phyloP scores from a whole-genome alignment of 1,139 yeast species.

The Entelexis paramagnoliae region DNA sequence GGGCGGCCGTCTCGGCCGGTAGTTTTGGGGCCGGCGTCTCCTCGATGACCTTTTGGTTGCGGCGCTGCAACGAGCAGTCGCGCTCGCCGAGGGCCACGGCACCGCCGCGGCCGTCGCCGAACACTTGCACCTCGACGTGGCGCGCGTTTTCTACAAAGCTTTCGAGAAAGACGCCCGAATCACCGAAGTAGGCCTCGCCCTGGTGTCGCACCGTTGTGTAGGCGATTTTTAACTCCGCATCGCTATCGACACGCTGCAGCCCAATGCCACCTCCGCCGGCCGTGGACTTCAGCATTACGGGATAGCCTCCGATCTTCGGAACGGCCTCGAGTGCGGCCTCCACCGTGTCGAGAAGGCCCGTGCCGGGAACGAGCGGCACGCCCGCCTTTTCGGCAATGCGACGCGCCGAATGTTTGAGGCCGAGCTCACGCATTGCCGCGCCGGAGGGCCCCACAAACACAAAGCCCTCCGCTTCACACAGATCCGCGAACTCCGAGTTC shows the following conservation, averaged over 20 bases:
- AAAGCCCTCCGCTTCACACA: conserved; percentile 70
- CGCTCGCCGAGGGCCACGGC: conserved; percentile 94
- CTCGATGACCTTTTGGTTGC: conserved; percentile 92
- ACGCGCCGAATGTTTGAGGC: conserved; percentile 92
- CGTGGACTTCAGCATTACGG: conserved; percentile 92
- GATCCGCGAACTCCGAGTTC: conserved; percentile 90
- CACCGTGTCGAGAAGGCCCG: conserved; percentile 61
- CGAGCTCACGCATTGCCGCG: conserved; percentile 78
- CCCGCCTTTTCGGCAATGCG: conserved; percentile 79
- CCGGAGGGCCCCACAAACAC: conserved; percentile 94
- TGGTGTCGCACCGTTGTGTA: conserved; percentile 88
- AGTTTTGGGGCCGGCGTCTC: conserved; percentile 96
- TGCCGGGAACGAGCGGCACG: conserved; percentile 93
- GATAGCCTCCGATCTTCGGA: conserved; percentile 68
- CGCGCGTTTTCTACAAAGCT: conserved; percentile 88
- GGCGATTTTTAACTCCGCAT: conserved; percentile 66
- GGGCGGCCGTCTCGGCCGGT: conserved; percentile 63
- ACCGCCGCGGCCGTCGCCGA: conserved; percentile 88
- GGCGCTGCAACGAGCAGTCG: conserved; percentile 93
- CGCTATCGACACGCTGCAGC: conserved; percentile 78
- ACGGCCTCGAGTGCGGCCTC: conserved; percentile 71
- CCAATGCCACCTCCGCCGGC: conserved; percentile 99
- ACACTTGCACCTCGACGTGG: conserved; percentile 92
- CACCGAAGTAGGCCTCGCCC: conserved; percentile 87
- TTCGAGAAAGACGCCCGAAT: conserved; percentile 88